These are phyloP conservation scores for Gossypium herbaceum DNA, from an alignment of 345 rosid species.

Conservation along the genomic window DNA sequence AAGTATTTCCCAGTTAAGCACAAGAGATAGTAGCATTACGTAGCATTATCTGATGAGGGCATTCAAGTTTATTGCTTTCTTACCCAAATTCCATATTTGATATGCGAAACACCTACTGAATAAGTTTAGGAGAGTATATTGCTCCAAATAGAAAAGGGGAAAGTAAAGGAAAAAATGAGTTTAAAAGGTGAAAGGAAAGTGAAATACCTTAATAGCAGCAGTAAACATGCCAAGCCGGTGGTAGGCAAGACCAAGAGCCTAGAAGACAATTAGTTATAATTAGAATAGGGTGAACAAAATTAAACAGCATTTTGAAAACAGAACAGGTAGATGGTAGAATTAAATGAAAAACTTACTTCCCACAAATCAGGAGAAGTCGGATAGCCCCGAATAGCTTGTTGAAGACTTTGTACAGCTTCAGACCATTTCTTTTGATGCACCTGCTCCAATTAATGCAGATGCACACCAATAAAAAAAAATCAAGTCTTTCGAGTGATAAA, in stretches of 20 bases:
- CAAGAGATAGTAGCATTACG: neutral
- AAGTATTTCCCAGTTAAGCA: neutral
- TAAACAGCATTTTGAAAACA: neutral
- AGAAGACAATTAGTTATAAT: constrained; percentile 7
- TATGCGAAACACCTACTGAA: neutral
- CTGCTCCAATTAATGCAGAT: constrained; percentile 17
- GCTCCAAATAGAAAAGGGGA: neutral
- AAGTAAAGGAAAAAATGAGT: neutral
- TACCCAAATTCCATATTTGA: neutral
- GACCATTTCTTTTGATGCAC: constrained; percentile 73
- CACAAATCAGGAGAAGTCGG: constrained; percentile 75
- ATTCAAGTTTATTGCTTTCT: neutral
- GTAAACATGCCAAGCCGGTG: constrained; percentile 92
- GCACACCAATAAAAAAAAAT: neutral
- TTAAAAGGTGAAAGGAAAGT: constrained; percentile 6
- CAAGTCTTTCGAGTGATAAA: neutral
- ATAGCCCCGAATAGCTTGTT: constrained; percentile 90
- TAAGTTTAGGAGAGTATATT: neutral
- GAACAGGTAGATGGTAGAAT: neutral
- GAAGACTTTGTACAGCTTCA: constrained; percentile 86
- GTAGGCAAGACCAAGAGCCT: constrained; percentile 95
- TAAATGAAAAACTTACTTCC: constrained; percentile 56
- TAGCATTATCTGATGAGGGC: neutral
- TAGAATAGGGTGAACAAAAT: neutral
- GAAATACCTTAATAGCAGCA: constrained; percentile 82